Evolutionary conservation across 208 protist species (phyloP).

Genomic region (Acanthamoeba lenticulata): DNA sequence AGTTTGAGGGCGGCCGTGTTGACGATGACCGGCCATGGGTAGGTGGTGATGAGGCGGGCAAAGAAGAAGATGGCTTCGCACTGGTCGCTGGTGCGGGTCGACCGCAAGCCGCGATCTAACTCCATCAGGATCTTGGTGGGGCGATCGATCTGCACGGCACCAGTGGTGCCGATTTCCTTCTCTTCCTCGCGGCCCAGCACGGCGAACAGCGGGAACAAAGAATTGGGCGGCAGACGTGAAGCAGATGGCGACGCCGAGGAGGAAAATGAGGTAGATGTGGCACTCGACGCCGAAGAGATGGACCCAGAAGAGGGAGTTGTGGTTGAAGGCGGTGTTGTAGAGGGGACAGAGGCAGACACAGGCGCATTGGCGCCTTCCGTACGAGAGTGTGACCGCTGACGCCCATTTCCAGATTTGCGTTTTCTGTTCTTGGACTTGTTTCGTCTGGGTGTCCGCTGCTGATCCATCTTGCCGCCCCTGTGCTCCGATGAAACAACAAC

Average conservation of each 20-base stretch:
- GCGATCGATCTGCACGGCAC: not conserved
- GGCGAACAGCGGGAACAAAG: slow-evolving; percentile 51
- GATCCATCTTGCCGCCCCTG: no score
- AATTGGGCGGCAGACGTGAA: slow-evolving; percentile 44
- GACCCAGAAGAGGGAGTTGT: not conserved
- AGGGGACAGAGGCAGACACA: not conserved
- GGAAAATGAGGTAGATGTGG: not conserved
- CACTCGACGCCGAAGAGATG: not conserved
- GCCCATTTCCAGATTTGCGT: not conserved
- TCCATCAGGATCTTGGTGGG: slow-evolving; percentile 34
- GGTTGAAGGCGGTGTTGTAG: not conserved
- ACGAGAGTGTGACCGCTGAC: not conserved
- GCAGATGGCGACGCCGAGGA: not conserved
- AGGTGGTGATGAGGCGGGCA: slow-evolving; percentile 30
- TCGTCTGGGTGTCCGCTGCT: not conserved
- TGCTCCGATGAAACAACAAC: no score
- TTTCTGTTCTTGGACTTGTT: not conserved
- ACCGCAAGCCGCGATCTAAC: slow-evolving; percentile 41
- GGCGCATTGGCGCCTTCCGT: not conserved
- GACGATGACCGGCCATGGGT: slow-evolving; percentile 56
- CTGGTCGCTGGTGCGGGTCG: slow-evolving; percentile 18
- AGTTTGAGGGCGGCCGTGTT: slow-evolving; percentile 62
- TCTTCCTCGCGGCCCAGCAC: not conserved
- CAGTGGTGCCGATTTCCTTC: not conserved
- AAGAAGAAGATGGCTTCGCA: slow-evolving; percentile 65